phyloP scores from a whole-genome alignment of 768 basidiomycete genomes.

The Tremella yokohamensis region DNA sequence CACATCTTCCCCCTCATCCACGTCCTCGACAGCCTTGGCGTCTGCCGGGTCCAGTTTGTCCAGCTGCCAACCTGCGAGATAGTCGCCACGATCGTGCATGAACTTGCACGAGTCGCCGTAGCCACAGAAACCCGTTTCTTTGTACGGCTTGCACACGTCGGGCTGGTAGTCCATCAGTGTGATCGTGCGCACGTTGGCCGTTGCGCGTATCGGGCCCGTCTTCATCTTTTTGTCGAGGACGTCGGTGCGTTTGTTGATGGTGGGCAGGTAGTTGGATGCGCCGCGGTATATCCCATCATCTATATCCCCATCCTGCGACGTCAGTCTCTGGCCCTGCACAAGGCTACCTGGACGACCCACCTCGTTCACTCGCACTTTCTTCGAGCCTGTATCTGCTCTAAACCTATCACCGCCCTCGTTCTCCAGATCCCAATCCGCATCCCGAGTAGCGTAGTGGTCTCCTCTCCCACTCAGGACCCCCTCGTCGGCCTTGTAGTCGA shows the following conservation, averaged over 20 bases:
- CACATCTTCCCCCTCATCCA: slow-evolving; percentile 71
- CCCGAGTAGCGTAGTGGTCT: slow-evolving; percentile 71
- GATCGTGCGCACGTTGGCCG: slow-evolving; percentile 79
- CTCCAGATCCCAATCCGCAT: slow-evolving; percentile 66
- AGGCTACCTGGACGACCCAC: slow-evolving; percentile 18
- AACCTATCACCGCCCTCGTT: slow-evolving; percentile 71
- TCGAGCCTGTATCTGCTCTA: slow-evolving; percentile 59
- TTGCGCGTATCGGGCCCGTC: slow-evolving; percentile 72
- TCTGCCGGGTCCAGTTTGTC: slow-evolving; percentile 79
- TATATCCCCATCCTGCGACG: slow-evolving; percentile 57
- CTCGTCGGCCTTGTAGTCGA: slow-evolving; percentile 58
- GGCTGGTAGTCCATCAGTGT: slow-evolving; percentile 97
- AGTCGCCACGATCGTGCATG: slow-evolving; percentile 85
- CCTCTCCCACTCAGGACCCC: slow-evolving; percentile 53
- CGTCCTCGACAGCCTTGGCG: slow-evolving; percentile 48
- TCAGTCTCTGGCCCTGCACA: background rate
- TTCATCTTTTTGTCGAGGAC: slow-evolving; percentile 80
- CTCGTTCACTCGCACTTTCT: slow-evolving; percentile 62
- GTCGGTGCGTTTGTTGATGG: slow-evolving; percentile 69
- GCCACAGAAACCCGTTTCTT: slow-evolving; percentile 98
- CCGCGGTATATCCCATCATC: slow-evolving; percentile 87
- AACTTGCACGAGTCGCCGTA: slow-evolving; percentile 99
- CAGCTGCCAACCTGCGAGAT: slow-evolving; percentile 97
- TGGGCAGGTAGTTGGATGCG: slow-evolving; percentile 71
- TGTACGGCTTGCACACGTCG: slow-evolving; percentile 99